Base-by-base conservation (phyloP, 2,329 filamentous ascomycete species). In the Diplodia seriata region DNA sequence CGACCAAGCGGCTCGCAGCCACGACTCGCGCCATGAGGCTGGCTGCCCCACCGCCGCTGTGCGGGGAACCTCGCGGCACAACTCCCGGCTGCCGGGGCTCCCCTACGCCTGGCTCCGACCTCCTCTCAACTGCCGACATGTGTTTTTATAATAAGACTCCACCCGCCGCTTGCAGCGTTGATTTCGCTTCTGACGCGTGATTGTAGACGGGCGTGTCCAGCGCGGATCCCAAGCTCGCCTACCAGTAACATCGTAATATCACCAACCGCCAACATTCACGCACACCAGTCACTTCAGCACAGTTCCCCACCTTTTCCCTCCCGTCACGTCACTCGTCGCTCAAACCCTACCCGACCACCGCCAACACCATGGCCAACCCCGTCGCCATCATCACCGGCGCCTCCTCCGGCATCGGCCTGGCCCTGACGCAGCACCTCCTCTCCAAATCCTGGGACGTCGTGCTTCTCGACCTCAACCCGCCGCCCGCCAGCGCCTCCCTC, bases 331-430 rank as follows among this genome's bases (percentile, higher is more conserved):
- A 47, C 18, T 53, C 12, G 8, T 18, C 43, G 3, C 18, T 8
- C 12, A 29, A n/a, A n/a, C 9, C 55, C 8, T 15, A 2, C 18
- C 23, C n/a, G 12, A 20, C 8, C 9, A 50, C 8, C 31, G 31
- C 43, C 26, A 53, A 50, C 50, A 67, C 33, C 66, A 80, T 80
- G 78, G 73, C 74, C 20, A 76, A 77, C 67, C 78, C 78, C 8
- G 78, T 81, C 40, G 81, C 80, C 7, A 76, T 84, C n/a, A 74
- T 83, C 23, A 84, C 81, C 20, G 82, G 81, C 23, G 81, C 77
- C 23, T 79, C 76, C 55, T 81, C 79, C 64, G 82, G 82, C 68
- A 82, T 83, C 51, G 81, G 81, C 53, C 78, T 82, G 20, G 79
- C 77, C 12, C 73, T 82, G 12, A 79, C 81, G 20, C 79, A 77